Conservation (phyloP, 176 grass and related monocot species). For the Microstegium vimineum region DNA sequence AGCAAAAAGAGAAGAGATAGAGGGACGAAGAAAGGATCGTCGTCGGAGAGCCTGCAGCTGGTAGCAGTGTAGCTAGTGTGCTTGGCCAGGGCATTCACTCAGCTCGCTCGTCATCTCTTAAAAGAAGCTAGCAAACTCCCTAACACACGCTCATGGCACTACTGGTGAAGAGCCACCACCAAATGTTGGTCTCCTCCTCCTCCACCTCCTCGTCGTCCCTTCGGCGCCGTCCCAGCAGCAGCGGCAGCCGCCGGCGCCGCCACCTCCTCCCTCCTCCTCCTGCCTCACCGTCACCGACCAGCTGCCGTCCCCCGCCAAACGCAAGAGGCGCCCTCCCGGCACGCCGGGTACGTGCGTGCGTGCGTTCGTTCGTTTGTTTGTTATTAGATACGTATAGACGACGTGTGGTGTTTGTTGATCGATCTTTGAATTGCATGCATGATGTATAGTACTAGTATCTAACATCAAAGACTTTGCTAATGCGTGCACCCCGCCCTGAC, state of each 20-base stretch:
- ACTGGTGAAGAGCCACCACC: constrained; percentile 62
- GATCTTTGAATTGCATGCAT: neutral
- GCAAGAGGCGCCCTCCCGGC: constrained; percentile 70
- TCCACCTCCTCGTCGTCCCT: constrained; percentile 40
- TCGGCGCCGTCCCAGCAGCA: constrained; percentile 12
- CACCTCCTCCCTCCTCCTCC: neutral
- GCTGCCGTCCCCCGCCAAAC: constrained; percentile 53
- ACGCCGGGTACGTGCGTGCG: constrained; percentile 71
- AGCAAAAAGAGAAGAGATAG: constrained; percentile 48
- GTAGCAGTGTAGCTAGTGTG: too few species aligned
- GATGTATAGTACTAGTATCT: neutral
- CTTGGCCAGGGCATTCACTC: neutral
- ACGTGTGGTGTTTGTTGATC: neutral
- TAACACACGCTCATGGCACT: constrained; percentile 50
- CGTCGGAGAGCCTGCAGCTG: too few species aligned
- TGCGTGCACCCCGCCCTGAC: too few species aligned
- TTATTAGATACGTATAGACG: too few species aligned
- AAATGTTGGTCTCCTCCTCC: constrained; percentile 66
- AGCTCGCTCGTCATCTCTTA: too few species aligned
- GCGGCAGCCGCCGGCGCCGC: neutral
- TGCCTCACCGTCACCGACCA: constrained; percentile 30
- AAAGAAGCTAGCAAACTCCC: constrained; percentile 32
- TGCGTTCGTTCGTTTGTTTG: too few species aligned
- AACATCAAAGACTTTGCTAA: neutral
- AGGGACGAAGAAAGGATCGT: too few species aligned